Conservation (phyloP, 805 yeast genomes). For the Saccharomycopsis lassenensis region DNA sequence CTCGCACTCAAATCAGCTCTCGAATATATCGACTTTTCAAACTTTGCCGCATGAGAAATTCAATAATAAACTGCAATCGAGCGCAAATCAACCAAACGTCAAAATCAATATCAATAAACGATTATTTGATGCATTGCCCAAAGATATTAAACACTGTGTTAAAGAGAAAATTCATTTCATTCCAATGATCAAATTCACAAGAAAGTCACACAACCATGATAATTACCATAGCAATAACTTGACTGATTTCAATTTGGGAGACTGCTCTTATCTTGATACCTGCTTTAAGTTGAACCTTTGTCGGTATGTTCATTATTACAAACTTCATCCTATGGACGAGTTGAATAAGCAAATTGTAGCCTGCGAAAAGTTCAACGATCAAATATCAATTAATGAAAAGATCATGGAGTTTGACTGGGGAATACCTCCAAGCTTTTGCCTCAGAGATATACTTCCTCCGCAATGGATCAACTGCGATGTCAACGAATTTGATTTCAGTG, state of each 20-base stretch:
- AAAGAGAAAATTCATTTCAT: constrained; percentile 37
- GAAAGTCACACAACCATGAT: background rate
- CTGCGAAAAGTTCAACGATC: constrained; percentile 19
- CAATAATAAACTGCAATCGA: constrained; percentile 21
- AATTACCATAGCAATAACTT: constrained; percentile 19
- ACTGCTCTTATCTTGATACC: constrained; percentile 88
- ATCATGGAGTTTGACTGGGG: constrained; percentile 37
- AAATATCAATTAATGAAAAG: constrained; percentile 12
- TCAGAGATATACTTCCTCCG: constrained; percentile 32
- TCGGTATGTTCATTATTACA: constrained; percentile 68
- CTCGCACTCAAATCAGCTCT: constrained; percentile 10
- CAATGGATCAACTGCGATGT: constrained; percentile 90
- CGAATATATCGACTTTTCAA: constrained; percentile 9
- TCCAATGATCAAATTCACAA: constrained; percentile 35
- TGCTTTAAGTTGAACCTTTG: constrained; percentile 73
- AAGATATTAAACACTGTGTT: constrained; percentile 23
- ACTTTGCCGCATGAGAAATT: constrained; percentile 13
- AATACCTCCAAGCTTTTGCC: constrained; percentile 28
- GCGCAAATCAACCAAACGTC: constrained; percentile 7
- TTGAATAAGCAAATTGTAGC: constrained; percentile 8
- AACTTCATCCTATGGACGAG: constrained; percentile 30
- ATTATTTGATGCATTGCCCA: constrained; percentile 20
- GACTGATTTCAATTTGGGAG: constrained; percentile 70
- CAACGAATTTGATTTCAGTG: constrained; percentile 53
- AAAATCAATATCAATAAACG: constrained; percentile 3